Evolutionary conservation across 2,329 filamentous ascomycete species (phyloP), one percentile per base, ranked within the genome.

Genomic region (Rhexocercosporidium sp.): DNA sequence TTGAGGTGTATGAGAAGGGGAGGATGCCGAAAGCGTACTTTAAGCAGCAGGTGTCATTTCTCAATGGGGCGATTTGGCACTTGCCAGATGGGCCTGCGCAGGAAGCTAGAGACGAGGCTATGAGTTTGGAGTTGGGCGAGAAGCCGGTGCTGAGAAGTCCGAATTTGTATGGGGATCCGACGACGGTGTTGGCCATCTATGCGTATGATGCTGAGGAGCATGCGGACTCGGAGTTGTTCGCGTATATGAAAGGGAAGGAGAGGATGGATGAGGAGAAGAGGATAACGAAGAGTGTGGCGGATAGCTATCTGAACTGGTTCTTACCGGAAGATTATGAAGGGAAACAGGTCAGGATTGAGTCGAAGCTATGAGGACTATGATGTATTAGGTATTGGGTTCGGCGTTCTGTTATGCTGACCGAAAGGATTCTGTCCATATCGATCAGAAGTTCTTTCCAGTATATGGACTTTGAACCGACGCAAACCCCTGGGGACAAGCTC

Each of bases 401-500:
- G 53, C n/a, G 20, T 41, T 57, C 11, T 6, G 9, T 41, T 22
- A 20, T 57, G 34, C n/a, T 16, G 14, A 12, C 31, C n/a, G 31
- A 25, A 7, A 64, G 11, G 27, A 14, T 37, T 34, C 31, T 31
- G 14, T 37, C 53, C 49, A 37, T 27, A 14, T 37, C 22, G 20
- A 39, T 59, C 65, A 72, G 51, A 78, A 80, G 59, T 79, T 78
- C n/a, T 66, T 70, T 1, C 79, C 79, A 2, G 75, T 79, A 64
- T 76, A 80, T 3, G 74, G 66, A 70, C 76, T 78, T 72, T 81
- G 79, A 37, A 80, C 78, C 49, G 76, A 79, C 2, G 72, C 78
- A 69, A 80, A 85, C 66, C 85, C 86, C 70, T 85, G 83, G 3
- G 82, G 81, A 76, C 86, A 88, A 62, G 79, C 75, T 62, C 76